Percentiles rank a stretch among this genome's conserved stretches.
phyloP scores from a whole-genome alignment of 1,139 yeast species.

The Scheffersomyces titani region DNA sequence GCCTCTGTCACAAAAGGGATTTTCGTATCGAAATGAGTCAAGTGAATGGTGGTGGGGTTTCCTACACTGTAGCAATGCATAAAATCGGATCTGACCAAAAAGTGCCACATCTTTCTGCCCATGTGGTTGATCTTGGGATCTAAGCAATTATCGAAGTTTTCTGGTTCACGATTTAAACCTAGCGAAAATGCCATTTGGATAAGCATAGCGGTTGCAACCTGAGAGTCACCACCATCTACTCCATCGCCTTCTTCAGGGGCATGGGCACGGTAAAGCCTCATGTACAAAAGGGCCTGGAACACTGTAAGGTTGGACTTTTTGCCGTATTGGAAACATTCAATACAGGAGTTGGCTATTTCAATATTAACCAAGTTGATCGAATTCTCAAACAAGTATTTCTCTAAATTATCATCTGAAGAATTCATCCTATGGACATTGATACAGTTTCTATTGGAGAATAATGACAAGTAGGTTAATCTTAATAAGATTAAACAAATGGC shows the following conservation, averaged over 20 bases:
- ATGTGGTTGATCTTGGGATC: constrained; percentile 34
- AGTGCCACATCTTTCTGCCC: constrained; percentile 57
- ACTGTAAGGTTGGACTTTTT: constrained; percentile 26
- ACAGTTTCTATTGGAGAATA: constrained; percentile 22
- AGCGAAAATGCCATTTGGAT: constrained; percentile 50
- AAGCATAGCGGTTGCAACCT: constrained; percentile 44
- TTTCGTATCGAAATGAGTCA: constrained; percentile 12
- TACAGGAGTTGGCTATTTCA: constrained; percentile 31
- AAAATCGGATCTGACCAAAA: constrained; percentile 29
- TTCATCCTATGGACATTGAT: constrained; percentile 15
- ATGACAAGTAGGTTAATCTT: constrained; percentile 22
- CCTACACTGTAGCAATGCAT: constrained; percentile 37
- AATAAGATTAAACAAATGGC: constrained; percentile 21
- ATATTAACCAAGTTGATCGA: constrained; percentile 29
- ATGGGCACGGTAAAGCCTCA: constrained; percentile 44
- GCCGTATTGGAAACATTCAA: constrained; percentile 26
- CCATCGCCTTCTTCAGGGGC: constrained; percentile 56
- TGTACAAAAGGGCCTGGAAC: constrained; percentile 36
- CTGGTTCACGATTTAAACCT: constrained; percentile 57
- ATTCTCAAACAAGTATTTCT: constrained; percentile 26
- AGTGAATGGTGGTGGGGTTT: constrained; percentile 25
- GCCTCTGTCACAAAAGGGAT: constrained; percentile 18
- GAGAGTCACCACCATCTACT: constrained; percentile 52
- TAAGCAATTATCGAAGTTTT: constrained; percentile 26
- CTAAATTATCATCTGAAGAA: constrained; percentile 11